phyloP scores from a whole-genome alignment of 1,284 basidiomycete species.

The Puccinia hordei region DNA sequence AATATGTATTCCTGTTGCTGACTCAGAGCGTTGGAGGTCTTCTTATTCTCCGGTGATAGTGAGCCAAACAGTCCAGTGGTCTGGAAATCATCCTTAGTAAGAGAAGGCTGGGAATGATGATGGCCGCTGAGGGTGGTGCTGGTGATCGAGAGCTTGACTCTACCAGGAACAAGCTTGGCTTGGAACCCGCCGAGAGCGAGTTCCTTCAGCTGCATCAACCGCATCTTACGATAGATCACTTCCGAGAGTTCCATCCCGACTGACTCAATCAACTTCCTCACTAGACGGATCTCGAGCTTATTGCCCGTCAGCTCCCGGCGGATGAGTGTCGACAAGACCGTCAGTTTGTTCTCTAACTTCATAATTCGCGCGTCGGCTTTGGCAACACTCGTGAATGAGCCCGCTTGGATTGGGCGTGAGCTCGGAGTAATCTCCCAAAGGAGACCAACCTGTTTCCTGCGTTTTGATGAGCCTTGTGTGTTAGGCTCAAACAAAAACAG shows the following conservation, averaged over 20 bases:
- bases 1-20: slow-evolving; percentile 71
- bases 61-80: background rate
- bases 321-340: slow-evolving; percentile 80
- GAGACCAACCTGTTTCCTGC: background rate
- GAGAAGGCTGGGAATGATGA: background rate
- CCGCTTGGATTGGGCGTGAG: slow-evolving; percentile 45
- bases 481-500: background rate
- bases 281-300: slow-evolving; percentile 76
- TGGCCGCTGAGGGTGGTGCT: slow-evolving; percentile 65
- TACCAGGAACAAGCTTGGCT: slow-evolving; percentile 63
- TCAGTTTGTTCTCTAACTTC: slow-evolving; percentile 75
- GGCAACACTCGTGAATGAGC: slow-evolving; percentile 69
- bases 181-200: slow-evolving; percentile 71
- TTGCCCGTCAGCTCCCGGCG: slow-evolving; percentile 91
- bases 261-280: slow-evolving; percentile 76
- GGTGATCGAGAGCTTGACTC: slow-evolving; percentile 76
- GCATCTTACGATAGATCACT: slow-evolving; percentile 80
- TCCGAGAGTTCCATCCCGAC: slow-evolving; percentile 80
- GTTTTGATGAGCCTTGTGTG: background rate
- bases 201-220: slow-evolving; percentile 85
- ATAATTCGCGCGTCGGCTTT: slow-evolving; percentile 73
- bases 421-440: background rate
- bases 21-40: background rate
- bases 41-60: slow-evolving; percentile 4
- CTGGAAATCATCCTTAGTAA: background rate